phyloP scores from a whole-genome alignment of 176 grass and related monocot genomes.

The Zizania latifolia region DNA sequence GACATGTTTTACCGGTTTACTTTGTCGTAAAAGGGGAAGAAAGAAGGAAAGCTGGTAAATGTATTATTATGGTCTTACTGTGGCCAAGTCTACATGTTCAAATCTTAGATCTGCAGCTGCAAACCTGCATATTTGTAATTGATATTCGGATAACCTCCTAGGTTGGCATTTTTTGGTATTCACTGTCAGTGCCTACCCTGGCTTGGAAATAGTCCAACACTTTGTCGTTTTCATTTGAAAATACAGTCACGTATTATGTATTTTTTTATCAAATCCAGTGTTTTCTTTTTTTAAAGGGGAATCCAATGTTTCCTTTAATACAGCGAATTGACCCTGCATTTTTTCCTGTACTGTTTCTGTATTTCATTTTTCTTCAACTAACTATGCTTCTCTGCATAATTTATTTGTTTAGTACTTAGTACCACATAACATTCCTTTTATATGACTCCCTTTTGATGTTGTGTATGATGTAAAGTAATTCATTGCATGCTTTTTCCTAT shows the following conservation, averaged over 20 bases:
- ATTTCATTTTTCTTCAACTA: background rate
- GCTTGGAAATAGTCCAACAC: conserved; percentile 20
- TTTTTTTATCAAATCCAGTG: background rate
- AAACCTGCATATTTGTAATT: conserved; percentile 51
- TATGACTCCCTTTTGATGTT: conserved; percentile 4
- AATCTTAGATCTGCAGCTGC: conserved; percentile 40
- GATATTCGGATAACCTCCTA: conserved; percentile 46
- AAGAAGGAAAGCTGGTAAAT: conserved; percentile 49
- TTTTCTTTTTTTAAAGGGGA: conserved; percentile 7
- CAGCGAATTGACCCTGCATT: background rate
- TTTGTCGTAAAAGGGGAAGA: conserved; percentile 52
- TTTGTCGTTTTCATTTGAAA: conserved; percentile 9
- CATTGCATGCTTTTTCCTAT: conserved; percentile 13
- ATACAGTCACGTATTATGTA: conserved; percentile 1
- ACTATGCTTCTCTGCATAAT: background rate
- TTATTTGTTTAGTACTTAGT: background rate
- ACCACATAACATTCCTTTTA: background rate
- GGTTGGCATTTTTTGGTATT: conserved; percentile 45
- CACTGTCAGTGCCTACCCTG: conserved; percentile 35
- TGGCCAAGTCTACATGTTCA: conserved; percentile 38
- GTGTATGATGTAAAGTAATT: background rate
- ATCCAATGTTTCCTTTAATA: background rate
- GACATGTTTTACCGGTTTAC: conserved; percentile 50
- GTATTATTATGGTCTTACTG: conserved; percentile 41
- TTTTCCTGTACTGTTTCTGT: background rate